Percentiles rank a stretch among this genome's conserved stretches.
Conservation (phyloP, 2,329 filamentous ascomycete genomes). For the Paradendryphiella salina region DNA sequence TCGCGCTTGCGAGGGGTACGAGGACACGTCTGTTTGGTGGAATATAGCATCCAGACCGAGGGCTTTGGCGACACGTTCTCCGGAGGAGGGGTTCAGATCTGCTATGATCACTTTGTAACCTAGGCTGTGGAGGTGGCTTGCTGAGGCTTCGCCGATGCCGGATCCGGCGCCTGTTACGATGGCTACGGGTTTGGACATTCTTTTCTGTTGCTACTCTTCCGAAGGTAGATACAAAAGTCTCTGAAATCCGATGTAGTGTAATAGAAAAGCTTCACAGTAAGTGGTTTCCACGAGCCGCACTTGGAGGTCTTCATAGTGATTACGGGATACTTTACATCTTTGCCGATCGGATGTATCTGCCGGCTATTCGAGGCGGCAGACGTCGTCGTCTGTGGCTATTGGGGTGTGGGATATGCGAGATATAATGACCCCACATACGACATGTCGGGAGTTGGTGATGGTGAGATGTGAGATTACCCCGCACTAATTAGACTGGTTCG, state of each 20-base stretch:
- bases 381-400: conserved; percentile 1
- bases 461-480: conserved; percentile 3
- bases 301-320: background rate
- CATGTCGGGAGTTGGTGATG: conserved; percentile 1
- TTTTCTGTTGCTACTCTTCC: background rate
- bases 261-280: background rate
- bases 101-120: conserved; percentile 51
- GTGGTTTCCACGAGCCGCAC: background rate
- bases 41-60: conserved; percentile 42
- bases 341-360: background rate
- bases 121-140: conserved; percentile 47
- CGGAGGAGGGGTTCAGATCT: conserved; percentile 47
- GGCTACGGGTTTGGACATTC: conserved; percentile 48
- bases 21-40: conserved; percentile 48
- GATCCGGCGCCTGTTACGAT: conserved; percentile 53
- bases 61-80: conserved; percentile 29
- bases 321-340: background rate
- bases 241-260: background rate
- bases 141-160: conserved; percentile 52
- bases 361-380: background rate
- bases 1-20: conserved; percentile 45
- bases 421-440: conserved; percentile 16
- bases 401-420: conserved; percentile 5
- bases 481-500: conserved; percentile 15
- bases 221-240: background rate